These are phyloP conservation scores for Claviceps maximensis DNA, from an alignment of 2,329 filamentous ascomycete species.

Conservation along the genomic window DNA sequence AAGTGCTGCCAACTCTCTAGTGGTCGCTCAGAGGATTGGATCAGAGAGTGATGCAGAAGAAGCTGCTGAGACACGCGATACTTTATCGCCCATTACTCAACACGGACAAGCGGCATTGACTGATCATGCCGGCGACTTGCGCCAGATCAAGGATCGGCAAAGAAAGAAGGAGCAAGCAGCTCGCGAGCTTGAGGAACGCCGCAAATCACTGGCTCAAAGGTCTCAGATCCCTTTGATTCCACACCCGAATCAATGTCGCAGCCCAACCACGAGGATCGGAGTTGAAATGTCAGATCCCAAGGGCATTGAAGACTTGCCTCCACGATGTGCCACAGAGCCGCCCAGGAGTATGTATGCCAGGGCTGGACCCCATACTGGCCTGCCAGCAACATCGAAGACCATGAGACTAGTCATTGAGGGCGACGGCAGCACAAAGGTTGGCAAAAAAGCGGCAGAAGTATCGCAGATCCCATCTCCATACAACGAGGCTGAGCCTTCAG, in stretches of 20 bases:
- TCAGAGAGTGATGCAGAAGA: slow-evolving; percentile 27
- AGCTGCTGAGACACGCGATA: slow-evolving; percentile 17
- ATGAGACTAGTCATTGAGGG: slow-evolving; percentile 69
- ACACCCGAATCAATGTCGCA: slow-evolving; percentile 47
- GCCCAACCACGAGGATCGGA: slow-evolving; percentile 13
- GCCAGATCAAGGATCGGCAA: slow-evolving; percentile 43
- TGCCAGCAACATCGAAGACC: slow-evolving; percentile 83
- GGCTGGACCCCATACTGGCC: slow-evolving; percentile 48
- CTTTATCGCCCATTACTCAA: slow-evolving; percentile 17
- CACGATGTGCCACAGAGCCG: slow-evolving; percentile 54
- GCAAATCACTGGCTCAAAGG: slow-evolving; percentile 68
- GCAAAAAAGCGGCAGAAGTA: slow-evolving; percentile 36
- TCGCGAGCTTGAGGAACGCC: slow-evolving; percentile 75
- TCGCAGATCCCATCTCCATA: slow-evolving; percentile 39
- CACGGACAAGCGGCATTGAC: slow-evolving; percentile 27
- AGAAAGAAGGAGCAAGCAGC: slow-evolving; percentile 63
- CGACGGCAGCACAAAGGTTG: slow-evolving; percentile 30
- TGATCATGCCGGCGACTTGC: slow-evolving; percentile 40
- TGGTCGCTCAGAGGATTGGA: slow-evolving; percentile 21
- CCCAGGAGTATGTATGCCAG: slow-evolving; percentile 36
- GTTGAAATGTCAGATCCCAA: slow-evolving; percentile 32
- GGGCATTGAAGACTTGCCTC: slow-evolving; percentile 30
- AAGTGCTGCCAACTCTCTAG: slow-evolving; percentile 18
- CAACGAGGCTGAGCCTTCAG: slow-evolving; percentile 27
- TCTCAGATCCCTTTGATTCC: slow-evolving; percentile 71